Percentiles rank a stretch among this genome's conserved stretches.
These are phyloP conservation scores for Wallacemonas rigidus DNA, from an alignment of 208 protist species.

Conservation along the genomic window DNA sequence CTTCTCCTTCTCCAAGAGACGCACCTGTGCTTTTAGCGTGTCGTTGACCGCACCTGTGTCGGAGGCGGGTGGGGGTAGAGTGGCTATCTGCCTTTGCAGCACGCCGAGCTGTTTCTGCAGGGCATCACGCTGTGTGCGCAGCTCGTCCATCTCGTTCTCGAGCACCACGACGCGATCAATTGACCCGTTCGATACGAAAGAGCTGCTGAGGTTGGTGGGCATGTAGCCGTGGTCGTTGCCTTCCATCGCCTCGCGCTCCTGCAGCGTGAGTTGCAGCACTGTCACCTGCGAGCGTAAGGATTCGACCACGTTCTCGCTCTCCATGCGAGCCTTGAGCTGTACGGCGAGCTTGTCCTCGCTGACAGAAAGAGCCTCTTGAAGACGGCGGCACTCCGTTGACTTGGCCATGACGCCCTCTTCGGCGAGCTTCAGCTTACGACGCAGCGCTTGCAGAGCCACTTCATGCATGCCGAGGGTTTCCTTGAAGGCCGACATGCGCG, in stretches of 20 bases:
- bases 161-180: conserved; percentile 61
- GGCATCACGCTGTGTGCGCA: conserved; percentile 51
- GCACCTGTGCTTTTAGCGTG: conserved; percentile 55
- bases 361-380: conserved; percentile 50
- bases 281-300: conserved; percentile 51
- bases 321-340: conserved; percentile 28
- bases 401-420: conserved; percentile 55
- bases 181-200: conserved; percentile 63
- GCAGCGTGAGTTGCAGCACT: conserved; percentile 29
- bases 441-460: conserved; percentile 43
- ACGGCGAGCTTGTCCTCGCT: conserved; percentile 54
- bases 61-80: conserved; percentile 31
- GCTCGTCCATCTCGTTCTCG: conserved; percentile 73
- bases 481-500: conserved; percentile 49
- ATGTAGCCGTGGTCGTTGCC: conserved; percentile 24
- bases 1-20: conserved; percentile 61
- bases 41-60: conserved; percentile 30
- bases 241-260: conserved; percentile 21
- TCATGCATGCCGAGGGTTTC: conserved; percentile 60
- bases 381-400: conserved; percentile 51
- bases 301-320: conserved; percentile 55
- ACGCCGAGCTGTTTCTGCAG: conserved; percentile 57
- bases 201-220: conserved; percentile 30
- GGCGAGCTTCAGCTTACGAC: conserved; percentile 46
- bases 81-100: conserved; percentile 61